Evolutionary conservation across 1,284 basidiomycete species (phyloP).

Genomic region (Apiotrichum sp.): DNA sequence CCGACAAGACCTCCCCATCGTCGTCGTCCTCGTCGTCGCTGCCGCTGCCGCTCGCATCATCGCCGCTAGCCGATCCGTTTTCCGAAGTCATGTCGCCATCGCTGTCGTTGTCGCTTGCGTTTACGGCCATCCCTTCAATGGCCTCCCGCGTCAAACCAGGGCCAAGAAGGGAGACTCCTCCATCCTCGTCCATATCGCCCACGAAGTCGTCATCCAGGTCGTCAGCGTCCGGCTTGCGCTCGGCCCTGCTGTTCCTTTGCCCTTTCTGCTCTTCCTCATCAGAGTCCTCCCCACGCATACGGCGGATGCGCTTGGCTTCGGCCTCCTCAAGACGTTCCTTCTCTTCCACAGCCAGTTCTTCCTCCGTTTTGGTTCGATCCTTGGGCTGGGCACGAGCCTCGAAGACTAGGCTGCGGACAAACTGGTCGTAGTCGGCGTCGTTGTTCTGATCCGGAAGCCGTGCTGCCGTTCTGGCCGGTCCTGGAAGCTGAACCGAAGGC

Average conservation of each 20-base stretch:
- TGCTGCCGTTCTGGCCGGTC: slow-evolving; percentile 46
- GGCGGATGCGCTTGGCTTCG: slow-evolving; percentile 68
- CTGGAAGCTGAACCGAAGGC: slow-evolving; percentile 42
- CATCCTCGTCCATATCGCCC: slow-evolving; percentile 50
- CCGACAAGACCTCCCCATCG: slow-evolving; percentile 32
- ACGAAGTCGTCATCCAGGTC: slow-evolving; percentile 89
- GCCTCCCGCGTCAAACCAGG: slow-evolving; percentile 51
- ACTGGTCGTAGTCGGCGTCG: slow-evolving; percentile 70
- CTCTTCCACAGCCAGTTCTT: slow-evolving; percentile 83
- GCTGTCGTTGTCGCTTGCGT: slow-evolving; percentile 30
- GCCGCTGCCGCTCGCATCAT: slow-evolving; percentile 29
- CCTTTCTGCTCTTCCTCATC: slow-evolving; percentile 56
- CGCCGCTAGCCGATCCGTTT: slow-evolving; percentile 34
- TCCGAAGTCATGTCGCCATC: slow-evolving; percentile 17
- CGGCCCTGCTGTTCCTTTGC: slow-evolving; percentile 35
- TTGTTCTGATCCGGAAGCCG: slow-evolving; percentile 31
- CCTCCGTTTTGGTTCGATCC: slow-evolving; percentile 93
- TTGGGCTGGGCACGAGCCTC: slow-evolving; percentile 91
- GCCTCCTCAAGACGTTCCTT: slow-evolving; percentile 80
- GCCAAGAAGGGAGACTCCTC: slow-evolving; percentile 48
- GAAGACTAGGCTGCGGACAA: slow-evolving; percentile 86
- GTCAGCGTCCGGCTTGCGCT: slow-evolving; percentile 52
- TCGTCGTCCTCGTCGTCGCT: slow-evolving; percentile 37
- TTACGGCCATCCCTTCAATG: slow-evolving; percentile 35
- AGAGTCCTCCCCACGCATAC: slow-evolving; percentile 80